Evolutionary conservation across 1,139 yeast species (phyloP), one percentile per base, ranked within the genome.

Genomic region (Pichia norvegensis): DNA sequence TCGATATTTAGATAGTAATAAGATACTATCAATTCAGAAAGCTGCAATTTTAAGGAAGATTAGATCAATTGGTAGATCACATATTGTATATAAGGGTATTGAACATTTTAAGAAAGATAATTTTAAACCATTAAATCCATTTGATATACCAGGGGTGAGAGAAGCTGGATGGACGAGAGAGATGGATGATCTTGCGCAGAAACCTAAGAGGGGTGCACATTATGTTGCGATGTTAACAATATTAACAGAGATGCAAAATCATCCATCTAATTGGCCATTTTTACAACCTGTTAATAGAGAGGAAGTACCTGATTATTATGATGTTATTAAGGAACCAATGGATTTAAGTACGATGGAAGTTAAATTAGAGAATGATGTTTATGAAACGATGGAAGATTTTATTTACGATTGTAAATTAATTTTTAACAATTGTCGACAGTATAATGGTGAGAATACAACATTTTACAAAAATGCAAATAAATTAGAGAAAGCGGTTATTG

Each of bases 201-300:
- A 87, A 59, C 98, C 98, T 1, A 88, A 88, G 62, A 72, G 97
- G 46, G 90, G 95, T 0, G 96, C 97, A 8, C 97, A 92, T 67
- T 86, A 86, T 67, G 92, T 94, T 41, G 85, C 85, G 53, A 87
- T 92, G 95, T 90, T 86, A 56, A 86, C 88, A 43, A 66, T 92
- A 25, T 73, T 92, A 43, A 78, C 87, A 9, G 99, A 92, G 61
- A 67, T 92, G 69, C 95, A 86, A 59, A 87, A 85, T 61, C 95
- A 92, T 63, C 95, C 97, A 0, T 85, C 96, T 2, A 94, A 97
- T n/a, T 92, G 98, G 98, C 98, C 99, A 27, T 94, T 94, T 66
- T 78, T 90, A 29, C 84, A 79, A 47, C 96, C 98, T 1, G 98
- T 94, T 16, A 87, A 84, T 63, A 79, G 79, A 58, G 95, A 87